Conservation (phyloP, 2,329 filamentous ascomycete genomes). For the Ophiostoma angusticollis region DNA sequence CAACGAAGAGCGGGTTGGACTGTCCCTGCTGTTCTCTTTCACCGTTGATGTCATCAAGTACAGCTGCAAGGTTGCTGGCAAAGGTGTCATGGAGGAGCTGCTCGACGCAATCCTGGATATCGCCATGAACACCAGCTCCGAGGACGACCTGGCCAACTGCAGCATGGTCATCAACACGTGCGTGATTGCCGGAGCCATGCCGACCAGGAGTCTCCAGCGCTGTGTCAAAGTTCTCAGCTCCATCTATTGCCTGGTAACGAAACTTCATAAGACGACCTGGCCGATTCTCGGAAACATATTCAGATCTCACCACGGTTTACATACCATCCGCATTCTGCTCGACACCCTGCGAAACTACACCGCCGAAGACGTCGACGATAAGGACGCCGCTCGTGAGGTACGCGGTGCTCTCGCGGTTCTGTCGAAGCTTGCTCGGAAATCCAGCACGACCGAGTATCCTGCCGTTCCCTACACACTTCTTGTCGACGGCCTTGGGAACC, state of each 20-base stretch:
- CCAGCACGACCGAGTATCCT: slow-evolving; percentile 46
- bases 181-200: slow-evolving; percentile 60
- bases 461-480: slow-evolving; percentile 45
- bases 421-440: slow-evolving; percentile 48
- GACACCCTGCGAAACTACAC: slow-evolving; percentile 44
- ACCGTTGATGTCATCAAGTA: slow-evolving; percentile 61
- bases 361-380: slow-evolving; percentile 32
- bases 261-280: slow-evolving; percentile 53
- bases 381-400: slow-evolving; percentile 41
- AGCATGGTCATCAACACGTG: slow-evolving; percentile 57
- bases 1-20: slow-evolving; percentile 47
- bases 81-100: slow-evolving; percentile 46
- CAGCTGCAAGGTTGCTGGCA: slow-evolving; percentile 56
- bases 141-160: slow-evolving; percentile 53
- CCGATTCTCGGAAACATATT: slow-evolving; percentile 57
- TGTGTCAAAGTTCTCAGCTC: slow-evolving; percentile 61
- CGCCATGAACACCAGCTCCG: slow-evolving; percentile 52
- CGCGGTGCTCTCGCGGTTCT: slow-evolving; percentile 51
- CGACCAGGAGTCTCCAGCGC: slow-evolving; percentile 45
- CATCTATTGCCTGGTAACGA: slow-evolving; percentile 53
- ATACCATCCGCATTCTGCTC: slow-evolving; percentile 52
- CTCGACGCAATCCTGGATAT: slow-evolving; percentile 52
- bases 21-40: slow-evolving; percentile 52
- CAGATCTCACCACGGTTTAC: slow-evolving; percentile 60
- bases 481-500: slow-evolving; percentile 42